Base-by-base conservation (phyloP, 1,139 yeast genomes). In the Arxiozyma slooffiae region DNA sequence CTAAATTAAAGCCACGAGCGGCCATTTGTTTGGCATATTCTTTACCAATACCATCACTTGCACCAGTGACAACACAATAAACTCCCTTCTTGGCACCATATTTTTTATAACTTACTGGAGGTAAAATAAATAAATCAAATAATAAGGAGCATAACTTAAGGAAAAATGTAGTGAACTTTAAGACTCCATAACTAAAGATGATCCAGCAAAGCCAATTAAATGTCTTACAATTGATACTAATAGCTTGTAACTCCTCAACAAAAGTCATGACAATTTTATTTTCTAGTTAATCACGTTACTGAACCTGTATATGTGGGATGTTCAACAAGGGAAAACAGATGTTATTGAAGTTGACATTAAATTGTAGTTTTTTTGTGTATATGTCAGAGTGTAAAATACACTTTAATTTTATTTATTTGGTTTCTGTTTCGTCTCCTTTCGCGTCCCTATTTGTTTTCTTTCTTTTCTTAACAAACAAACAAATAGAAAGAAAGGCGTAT, bases 11-110 rank as follows among this genome's bases (percentile, higher is more conserved):
- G 1, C 96, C 96, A 58, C 78, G 81, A 51, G 77, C 69, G 18
- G 98, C 98, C 70, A 92, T 76, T 71, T 92, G 97, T 37, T 71
- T 65, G 1, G 96, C 83, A 64, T 79, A 92, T 67, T 92, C 96
- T 64, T 89, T 88, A 53, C 99, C 99, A 63, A 92, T 85, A 41
- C 99, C 98, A 67, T 92, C 98, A 47, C 97, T 87, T 6, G 97
- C 95, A 53, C 99, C 99, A 6, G 98, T 92, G 24, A 92, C 78
- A 37, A 92, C 85, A 7, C 97, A 97, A 51, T 71, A 59, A 54
- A 61, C 50, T 60, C 75, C 71, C 21, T 61, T 54, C 47, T 70
- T 67, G 14, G 83, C 78, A n/a, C 97, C 96, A 64, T 88, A 89
- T 66, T 79, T 82, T 48, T 64, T 62, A 63, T 77, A 81, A 64